Conservation (phyloP, 371 early-diverging fungal species). For the Mucor irregularis region DNA sequence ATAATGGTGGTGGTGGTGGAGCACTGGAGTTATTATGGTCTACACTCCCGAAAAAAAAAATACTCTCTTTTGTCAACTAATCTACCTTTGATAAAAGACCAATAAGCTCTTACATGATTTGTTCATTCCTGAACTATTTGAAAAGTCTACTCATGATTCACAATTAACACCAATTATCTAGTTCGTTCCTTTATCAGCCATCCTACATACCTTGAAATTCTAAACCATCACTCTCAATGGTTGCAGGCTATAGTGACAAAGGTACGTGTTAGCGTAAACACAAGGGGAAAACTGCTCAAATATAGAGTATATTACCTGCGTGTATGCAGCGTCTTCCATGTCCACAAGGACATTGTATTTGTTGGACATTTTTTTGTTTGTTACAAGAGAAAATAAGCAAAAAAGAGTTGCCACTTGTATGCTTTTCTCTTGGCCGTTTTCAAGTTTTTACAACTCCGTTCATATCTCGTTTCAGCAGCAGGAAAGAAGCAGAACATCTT, state of each 20-base stretch:
- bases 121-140: neutral
- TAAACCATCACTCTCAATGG: constrained; percentile 52
- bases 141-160: neutral
- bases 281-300: neutral
- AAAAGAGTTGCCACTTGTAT: neutral
- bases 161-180: neutral
- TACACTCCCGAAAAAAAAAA: neutral
- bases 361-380: constrained; percentile 16
- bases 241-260: constrained; percentile 41
- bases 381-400: neutral
- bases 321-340: constrained; percentile 48
- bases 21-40: constrained; percentile 1
- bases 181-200: neutral
- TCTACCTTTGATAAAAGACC: no score
- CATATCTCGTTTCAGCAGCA: no score
- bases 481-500: no score
- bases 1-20: constrained; percentile 26
- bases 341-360: constrained; percentile 58
- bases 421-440: no score
- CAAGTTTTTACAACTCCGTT: no score
- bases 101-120: constrained; percentile 2
- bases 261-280: neutral
- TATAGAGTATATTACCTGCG: constrained; percentile 26
- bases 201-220: constrained; percentile 50
- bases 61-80: neutral